Evolutionary conservation across 768 basidiomycete genomes (phyloP).

Genomic region (Trametes punicea): DNA sequence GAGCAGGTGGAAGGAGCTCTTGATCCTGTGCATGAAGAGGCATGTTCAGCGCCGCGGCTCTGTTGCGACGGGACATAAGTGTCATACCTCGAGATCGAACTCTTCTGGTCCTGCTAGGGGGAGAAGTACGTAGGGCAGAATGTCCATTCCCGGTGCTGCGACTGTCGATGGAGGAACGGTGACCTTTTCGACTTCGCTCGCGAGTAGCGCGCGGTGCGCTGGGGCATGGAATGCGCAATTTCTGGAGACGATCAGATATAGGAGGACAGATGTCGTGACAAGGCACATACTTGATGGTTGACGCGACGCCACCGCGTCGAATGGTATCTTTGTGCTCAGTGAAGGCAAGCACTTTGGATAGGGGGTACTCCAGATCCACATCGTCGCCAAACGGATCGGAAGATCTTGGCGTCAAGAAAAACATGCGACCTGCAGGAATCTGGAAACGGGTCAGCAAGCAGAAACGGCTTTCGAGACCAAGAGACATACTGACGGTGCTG

Average conservation of each 20-base stretch:
- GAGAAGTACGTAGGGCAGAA: slow-evolving; percentile 79
- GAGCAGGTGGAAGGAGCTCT: slow-evolving; percentile 76
- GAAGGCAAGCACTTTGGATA: slow-evolving; percentile 79
- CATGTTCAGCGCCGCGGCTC: not conserved
- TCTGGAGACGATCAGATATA: slow-evolving; percentile 40
- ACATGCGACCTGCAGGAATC: slow-evolving; percentile 74
- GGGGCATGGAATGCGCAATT: slow-evolving; percentile 73
- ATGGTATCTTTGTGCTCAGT: slow-evolving; percentile 89
- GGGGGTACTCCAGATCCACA: slow-evolving; percentile 65
- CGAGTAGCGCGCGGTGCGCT: slow-evolving; percentile 69
- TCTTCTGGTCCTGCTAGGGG: slow-evolving; percentile 96
- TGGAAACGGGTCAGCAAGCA: slow-evolving; percentile 28
- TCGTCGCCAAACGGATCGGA: slow-evolving; percentile 43
- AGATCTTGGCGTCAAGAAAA: slow-evolving; percentile 72
- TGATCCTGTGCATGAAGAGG: slow-evolving; percentile 54
- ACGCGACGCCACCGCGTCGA: slow-evolving; percentile 81
- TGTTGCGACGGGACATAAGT: not conserved
- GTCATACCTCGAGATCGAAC: slow-evolving; percentile 78
- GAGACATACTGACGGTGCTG: slow-evolving; percentile 54
- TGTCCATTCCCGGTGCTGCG: slow-evolving; percentile 73
- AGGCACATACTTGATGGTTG: slow-evolving; percentile 72
- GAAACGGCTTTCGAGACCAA: not conserved
- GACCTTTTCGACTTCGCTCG: slow-evolving; percentile 55
- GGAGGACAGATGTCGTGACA: not conserved
- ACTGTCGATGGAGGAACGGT: slow-evolving; percentile 55